Percentiles rank a stretch among this genome's conserved stretches.
These are phyloP conservation scores for Plasmodium blacklocki DNA, from an alignment of 169 alveolate species.

Conservation along the genomic window DNA sequence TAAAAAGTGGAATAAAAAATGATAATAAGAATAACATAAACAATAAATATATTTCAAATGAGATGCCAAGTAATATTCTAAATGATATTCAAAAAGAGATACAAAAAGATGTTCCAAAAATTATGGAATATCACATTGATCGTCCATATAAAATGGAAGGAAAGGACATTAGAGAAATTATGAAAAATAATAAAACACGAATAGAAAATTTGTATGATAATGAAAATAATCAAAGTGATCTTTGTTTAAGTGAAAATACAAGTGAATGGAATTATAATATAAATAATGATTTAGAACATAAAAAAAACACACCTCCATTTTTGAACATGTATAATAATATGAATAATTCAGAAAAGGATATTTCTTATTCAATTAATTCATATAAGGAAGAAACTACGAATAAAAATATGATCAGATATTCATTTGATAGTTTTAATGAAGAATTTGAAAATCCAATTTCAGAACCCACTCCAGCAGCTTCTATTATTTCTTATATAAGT, in stretches of 20 bases:
- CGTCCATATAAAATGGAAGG: slow-evolving; percentile 10
- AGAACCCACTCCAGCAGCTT: slow-evolving; percentile 67
- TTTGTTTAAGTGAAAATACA: slow-evolving; percentile 5
- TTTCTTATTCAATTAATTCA: slow-evolving; percentile 45
- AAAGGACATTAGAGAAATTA: slow-evolving; percentile 39
- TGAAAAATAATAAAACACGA: slow-evolving; percentile 63
- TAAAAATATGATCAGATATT: slow-evolving; percentile 20
- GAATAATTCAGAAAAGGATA: slow-evolving; percentile 11
- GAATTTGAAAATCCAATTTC: slow-evolving; percentile 59
- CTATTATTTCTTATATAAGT: slow-evolving; percentile 42
- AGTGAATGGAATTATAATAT: slow-evolving; percentile 17
- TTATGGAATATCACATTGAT: background rate
- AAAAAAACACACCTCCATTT: background rate
- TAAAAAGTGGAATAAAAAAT: too few relatives aligned
- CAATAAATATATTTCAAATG: background rate
- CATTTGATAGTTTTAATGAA: slow-evolving; percentile 70
- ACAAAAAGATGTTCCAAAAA: too few relatives aligned
- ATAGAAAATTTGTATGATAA: slow-evolving; percentile 59
- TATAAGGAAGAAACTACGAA: slow-evolving; percentile 34
- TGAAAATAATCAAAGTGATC: slow-evolving; percentile 34
- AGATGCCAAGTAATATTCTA: slow-evolving; percentile 11
- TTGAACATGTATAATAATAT: slow-evolving; percentile 14
- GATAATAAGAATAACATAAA: too few relatives aligned
- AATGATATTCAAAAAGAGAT: too few relatives aligned
- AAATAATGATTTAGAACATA: slow-evolving; percentile 4